Conservation (phyloP, 108 stramenopile species). For the Nitzschia putrida region DNA sequence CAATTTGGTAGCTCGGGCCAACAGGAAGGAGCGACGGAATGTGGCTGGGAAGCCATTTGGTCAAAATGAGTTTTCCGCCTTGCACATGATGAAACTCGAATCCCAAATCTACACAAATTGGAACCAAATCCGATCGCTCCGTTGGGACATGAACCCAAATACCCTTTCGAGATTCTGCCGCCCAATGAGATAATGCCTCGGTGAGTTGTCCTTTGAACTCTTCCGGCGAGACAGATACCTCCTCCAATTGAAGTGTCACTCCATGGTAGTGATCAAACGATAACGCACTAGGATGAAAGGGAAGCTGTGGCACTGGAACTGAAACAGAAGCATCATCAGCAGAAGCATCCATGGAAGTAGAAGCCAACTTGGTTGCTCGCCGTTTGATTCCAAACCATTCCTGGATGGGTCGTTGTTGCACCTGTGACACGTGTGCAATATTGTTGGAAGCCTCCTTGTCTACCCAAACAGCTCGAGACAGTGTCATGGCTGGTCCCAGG, state of each 20-base stretch:
- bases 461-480: too few species aligned
- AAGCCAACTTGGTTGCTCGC: too few species aligned
- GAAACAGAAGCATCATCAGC: too few species aligned
- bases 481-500: too few species aligned
- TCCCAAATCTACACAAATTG: constrained; percentile 35
- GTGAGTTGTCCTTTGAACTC: constrained; percentile 26
- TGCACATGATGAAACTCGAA: constrained; percentile 74
- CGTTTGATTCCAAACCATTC: too few species aligned
- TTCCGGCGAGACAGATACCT: not conserved
- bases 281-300: constrained; percentile 58
- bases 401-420: too few species aligned
- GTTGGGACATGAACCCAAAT: constrained; percentile 74
- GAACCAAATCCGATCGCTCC: constrained; percentile 17
- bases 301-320: too few species aligned
- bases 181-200: constrained; percentile 48
- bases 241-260: constrained; percentile 54
- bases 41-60: constrained; percentile 68
- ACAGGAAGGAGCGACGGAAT: constrained; percentile 53
- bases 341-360: too few species aligned
- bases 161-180: constrained; percentile 50
- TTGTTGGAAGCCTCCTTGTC: too few species aligned
- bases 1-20: constrained; percentile 83
- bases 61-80: constrained; percentile 53
- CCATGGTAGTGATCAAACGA: constrained; percentile 74
- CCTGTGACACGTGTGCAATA: too few species aligned